A percentile compares a stretch with the other conserved stretches of the same genome.
These are phyloP conservation scores for Hyphodiscus sp. DNA, from an alignment of 2,329 filamentous ascomycete species.

Conservation along the genomic window DNA sequence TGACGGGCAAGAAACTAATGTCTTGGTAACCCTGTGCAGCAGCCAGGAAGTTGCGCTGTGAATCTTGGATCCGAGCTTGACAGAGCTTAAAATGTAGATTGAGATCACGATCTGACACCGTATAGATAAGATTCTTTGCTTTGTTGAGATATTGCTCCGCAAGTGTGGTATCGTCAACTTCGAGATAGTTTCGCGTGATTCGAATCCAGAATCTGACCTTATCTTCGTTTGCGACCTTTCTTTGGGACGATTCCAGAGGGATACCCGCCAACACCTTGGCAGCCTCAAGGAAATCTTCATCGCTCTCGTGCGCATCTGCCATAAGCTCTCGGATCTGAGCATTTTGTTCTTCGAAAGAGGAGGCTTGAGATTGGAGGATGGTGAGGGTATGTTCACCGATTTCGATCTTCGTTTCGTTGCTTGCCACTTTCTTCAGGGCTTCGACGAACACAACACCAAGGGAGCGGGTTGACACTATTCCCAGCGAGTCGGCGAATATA, in stretches of 20 bases:
- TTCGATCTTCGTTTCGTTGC: slow-evolving; percentile 63
- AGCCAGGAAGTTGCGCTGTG: slow-evolving; percentile 81
- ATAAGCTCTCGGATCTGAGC: slow-evolving; percentile 73
- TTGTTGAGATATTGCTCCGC: slow-evolving; percentile 89
- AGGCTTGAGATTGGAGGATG: slow-evolving; percentile 55
- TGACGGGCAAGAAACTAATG: slow-evolving; percentile 68
- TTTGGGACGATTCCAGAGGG: slow-evolving; percentile 76
- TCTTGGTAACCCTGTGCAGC: slow-evolving; percentile 84
- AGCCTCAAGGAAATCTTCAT: slow-evolving; percentile 74
- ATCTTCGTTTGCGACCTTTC: slow-evolving; percentile 73
- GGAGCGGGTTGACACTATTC: slow-evolving; percentile 28
- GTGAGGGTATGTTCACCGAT: slow-evolving; percentile 69
- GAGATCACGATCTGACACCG: slow-evolving; percentile 65
- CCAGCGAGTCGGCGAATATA: slow-evolving; percentile 28
- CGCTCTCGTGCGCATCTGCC: slow-evolving; percentile 73
- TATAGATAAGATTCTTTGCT: slow-evolving; percentile 86
- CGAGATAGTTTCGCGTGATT: slow-evolving; percentile 88
- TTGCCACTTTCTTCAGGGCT: slow-evolving; percentile 53
- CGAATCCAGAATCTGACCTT: slow-evolving; percentile 86
- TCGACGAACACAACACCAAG: slow-evolving; percentile 48
- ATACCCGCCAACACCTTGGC: slow-evolving; percentile 77
- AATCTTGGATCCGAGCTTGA: slow-evolving; percentile 88
- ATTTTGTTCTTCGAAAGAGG: slow-evolving; percentile 77
- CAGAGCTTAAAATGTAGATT: slow-evolving; percentile 81
- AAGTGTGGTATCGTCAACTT: slow-evolving; percentile 81